Base-by-base conservation (phyloP, 2,329 filamentous ascomycete genomes). In the Arthroderma sp. region DNA sequence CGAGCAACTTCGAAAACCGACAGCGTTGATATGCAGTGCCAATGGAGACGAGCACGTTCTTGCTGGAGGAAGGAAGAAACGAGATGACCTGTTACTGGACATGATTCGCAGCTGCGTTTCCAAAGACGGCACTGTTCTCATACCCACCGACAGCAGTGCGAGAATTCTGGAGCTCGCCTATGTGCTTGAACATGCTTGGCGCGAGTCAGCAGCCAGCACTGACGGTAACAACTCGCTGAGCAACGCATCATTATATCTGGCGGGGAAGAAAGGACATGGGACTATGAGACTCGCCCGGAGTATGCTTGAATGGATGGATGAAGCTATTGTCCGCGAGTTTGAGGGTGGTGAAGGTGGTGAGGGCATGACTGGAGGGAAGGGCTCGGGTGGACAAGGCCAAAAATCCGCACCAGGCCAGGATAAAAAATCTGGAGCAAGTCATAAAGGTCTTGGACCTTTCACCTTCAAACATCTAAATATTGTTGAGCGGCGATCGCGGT, bases 281-380 rank as follows among this genome's bases (percentile, higher is more conserved):
- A 94, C 88, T 0, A 84, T 96, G 73, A 77, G 86, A 43, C 85
- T 95, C 53, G 85, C 89, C 28, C 77, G 88, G 52, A 95, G 89
- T 61, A 94, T 98, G 85, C 71, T 98, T 30, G 91, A 98, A 59
- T 98, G 91, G 91, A 96, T 98, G 88, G 88, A 96, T 58, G 88
- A 95, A 57, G 82, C 80, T 47, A 93, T 98, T 47, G 83, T 94
- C 36, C 80, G 87, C 44, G 89, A 96, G 55, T 93, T 94, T 49
- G 88, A 94, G 60, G 79, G 81, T 10, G 70, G 63, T 1, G 64
- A 68, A 47, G 64, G 65, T 32, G 60, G 58, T 27, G 64, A 68
- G 45, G 57, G 55, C 42, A 33, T 43, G 4, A 54, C 55, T 5
- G 47, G 48, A 4, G 53, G 57, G n/a, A 63, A 66, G 47, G 50